Base-by-base conservation (phyloP, 352 stramenopile species). In the Phytopythium delawarense region DNA sequence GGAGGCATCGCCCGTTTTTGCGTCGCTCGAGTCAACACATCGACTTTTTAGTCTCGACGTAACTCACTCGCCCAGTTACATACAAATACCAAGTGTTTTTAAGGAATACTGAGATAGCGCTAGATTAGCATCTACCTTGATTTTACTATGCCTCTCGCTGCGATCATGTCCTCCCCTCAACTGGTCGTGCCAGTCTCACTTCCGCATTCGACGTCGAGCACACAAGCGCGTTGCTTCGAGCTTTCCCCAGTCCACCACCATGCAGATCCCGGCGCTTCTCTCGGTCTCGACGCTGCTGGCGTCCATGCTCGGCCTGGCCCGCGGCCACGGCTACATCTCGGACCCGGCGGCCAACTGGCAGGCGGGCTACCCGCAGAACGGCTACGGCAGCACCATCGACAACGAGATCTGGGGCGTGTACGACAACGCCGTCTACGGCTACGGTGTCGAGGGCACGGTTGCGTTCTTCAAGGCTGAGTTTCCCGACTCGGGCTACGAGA, bases 391-490 rank as follows among this genome's bases (percentile, higher is more conserved):
- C 59, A 78, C 69, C 16, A 65, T 86, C 44, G 64, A 79, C 62
- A 71, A 66, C 21, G 37, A 67, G 6, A 67, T 82, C 40, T 86
- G 61, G 53, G 74, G 74, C 2, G 9, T 21, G 2, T 63, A 66
- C 21, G 70, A 86, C 61, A 69, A 65, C 49, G 56, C 52, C 16
- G 75, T 71, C 51, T 82, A 81, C 65, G 76, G 76, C 53, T 81
- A 85, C 65, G 74, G 71, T 0, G 25, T 63, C 8, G 62, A 70
- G n/a, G 76, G 69, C 1, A 72, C 62, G 15, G 49, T 78, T 60
- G 69, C 72, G 46, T 78, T 75, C 55, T 76, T 78, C 52, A 70
- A 71, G 45, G 62, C 49, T 34, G 67, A 61, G 44, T 74, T 78
- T 35, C 62, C 70, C 11, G 66, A 68, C 9, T 78, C 74, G 32